Percentiles rank a stretch among this genome's conserved stretches.
These are phyloP conservation scores for Fusarium sp. DNA, from an alignment of 2,329 filamentous ascomycete species.

Conservation along the genomic window DNA sequence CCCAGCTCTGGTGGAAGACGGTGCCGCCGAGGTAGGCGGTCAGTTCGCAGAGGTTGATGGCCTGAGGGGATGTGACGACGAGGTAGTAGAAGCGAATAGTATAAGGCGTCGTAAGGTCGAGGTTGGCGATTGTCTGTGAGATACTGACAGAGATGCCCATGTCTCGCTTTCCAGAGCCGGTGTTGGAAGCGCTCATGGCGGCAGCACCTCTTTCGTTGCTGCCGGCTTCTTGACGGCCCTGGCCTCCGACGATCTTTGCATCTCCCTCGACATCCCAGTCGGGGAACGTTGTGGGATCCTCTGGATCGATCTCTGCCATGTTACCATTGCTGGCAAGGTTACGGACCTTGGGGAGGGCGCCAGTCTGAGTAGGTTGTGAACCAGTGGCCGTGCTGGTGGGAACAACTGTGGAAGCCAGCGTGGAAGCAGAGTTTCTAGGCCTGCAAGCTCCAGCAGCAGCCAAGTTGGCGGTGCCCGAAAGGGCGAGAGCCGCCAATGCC, in stretches of 20 bases:
- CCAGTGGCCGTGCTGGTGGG: background rate
- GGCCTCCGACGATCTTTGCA: background rate
- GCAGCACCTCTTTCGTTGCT: conserved; percentile 2
- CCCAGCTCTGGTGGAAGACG: conserved; percentile 3
- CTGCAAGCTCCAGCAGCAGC: background rate
- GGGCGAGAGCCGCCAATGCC: conserved; percentile 16
- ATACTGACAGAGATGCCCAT: conserved; percentile 1
- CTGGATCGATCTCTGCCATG: background rate
- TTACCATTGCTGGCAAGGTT: conserved; percentile 9
- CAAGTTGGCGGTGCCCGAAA: background rate
- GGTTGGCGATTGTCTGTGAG: conserved; percentile 9
- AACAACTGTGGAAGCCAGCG: background rate
- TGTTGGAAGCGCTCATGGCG: background rate
- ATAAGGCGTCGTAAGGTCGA: conserved; percentile 12
- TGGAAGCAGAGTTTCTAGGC: background rate
- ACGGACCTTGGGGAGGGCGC: background rate
- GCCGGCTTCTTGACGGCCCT: background rate
- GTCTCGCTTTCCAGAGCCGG: conserved; percentile 7
- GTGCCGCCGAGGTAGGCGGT: conserved; percentile 16
- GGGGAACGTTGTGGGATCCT: background rate
- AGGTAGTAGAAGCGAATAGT: conserved; percentile 28
- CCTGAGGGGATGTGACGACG: background rate
- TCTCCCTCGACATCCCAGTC: conserved; percentile 8
- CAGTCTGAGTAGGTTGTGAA: background rate
- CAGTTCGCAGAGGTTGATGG: conserved; percentile 14